Conservation (phyloP, 2,329 filamentous ascomycete species). For the Paecilomyces dactylethromorphus region DNA sequence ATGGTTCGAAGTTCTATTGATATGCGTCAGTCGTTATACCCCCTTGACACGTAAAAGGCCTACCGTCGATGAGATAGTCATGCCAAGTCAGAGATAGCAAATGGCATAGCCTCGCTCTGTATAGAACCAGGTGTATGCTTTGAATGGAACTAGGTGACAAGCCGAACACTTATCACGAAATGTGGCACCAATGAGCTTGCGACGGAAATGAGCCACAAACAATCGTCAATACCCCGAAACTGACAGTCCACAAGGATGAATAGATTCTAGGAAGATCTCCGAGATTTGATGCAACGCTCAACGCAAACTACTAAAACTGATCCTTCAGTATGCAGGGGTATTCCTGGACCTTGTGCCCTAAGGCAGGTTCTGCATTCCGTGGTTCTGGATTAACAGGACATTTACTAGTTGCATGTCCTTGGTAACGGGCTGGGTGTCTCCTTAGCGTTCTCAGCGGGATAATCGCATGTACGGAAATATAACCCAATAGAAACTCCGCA, state of each 20-base stretch:
- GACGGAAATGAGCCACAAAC: neutral
- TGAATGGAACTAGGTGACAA: neutral
- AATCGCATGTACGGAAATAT: constrained; percentile 12
- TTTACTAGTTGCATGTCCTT: neutral
- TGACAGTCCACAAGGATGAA: neutral
- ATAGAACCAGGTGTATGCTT: neutral
- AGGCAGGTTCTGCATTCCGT: neutral
- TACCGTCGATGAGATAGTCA: neutral
- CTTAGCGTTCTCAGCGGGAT: constrained; percentile 18
- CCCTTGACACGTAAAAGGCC: neutral
- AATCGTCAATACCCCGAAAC: neutral
- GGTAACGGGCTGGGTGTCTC: constrained; percentile 9
- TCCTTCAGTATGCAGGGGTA: neutral
- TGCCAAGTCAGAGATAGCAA: neutral
- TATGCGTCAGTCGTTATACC: neutral
- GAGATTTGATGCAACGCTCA: neutral
- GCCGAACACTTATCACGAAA: neutral
- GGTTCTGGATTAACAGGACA: neutral
- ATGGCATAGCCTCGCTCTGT: neutral
- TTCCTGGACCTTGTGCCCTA: neutral
- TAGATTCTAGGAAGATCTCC: neutral
- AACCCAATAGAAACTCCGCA: neutral
- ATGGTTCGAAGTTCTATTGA: neutral
- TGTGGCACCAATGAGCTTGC: neutral
- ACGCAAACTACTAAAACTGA: neutral